Base-by-base conservation (phyloP, 129 eudicot species). In the Apium graveolens region DNA sequence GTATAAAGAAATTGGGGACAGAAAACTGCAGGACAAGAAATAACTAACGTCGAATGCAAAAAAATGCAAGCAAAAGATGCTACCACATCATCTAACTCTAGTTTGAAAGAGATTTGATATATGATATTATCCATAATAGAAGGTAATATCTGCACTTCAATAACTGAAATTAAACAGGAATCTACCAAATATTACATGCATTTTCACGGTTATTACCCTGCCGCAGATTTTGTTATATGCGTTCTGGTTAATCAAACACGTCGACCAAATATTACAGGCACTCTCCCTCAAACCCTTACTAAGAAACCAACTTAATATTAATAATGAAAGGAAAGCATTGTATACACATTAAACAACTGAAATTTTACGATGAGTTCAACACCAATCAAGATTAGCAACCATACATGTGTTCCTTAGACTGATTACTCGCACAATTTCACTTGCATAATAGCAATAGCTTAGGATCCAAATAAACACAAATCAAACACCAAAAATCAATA, bases 391-490 rank as follows among this genome's bases (percentile, higher is more conserved):
- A 80, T 37, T 78, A 82, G 72, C 78, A 44, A 82, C 57, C 45
- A 60, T 49, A 77, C 80, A 78, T 74, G 80, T 81, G 83, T 73
- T 63, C 80, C 46, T 57, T 77, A 73, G 70, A 80, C 45, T 42
- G 43, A 41, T 41, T 12, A 10, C 12, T 42, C 45, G 10, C 45
- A 42, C 76, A 75, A 29, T 82, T 17, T 11, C 76, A 69, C 24
- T 39, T 71, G 20, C 75, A 8, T 12, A 20, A 18, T 39, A 35
- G 4, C 4, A 35, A 38, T 44, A 24, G 10, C 32, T 38, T 72
- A 21, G 69, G 71, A 75, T 62, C 32, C 49, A 71, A 71, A 66
- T 32, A 17, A 70, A 20, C 68, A 38, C 43, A 20, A 1, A 11
- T 53, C 46, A 46, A 32, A 69, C 11, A 21, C 31, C 4, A 3